Percentiles rank a stretch among this genome's conserved stretches.
Evolutionary conservation across 805 yeast genomes (phyloP).

Genomic region (Wickerhamiella galacta): DNA sequence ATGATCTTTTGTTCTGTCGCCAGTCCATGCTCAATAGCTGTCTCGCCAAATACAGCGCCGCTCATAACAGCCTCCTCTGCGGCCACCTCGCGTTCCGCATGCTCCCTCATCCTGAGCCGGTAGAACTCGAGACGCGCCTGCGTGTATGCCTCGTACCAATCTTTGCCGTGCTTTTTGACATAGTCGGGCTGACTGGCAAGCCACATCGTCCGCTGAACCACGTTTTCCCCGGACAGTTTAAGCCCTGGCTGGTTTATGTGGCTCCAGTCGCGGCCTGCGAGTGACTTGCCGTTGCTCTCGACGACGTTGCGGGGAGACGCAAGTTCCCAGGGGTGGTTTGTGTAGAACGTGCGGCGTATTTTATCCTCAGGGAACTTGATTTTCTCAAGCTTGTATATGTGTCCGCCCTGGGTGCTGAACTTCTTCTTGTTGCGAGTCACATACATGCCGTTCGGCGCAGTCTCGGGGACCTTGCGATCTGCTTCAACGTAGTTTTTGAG

Average conservation of each 20-base stretch:
- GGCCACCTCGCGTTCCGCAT: conserved; percentile 51
- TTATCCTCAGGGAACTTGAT: conserved; percentile 59
- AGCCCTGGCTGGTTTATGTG: conserved; percentile 52
- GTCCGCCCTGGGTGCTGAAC: conserved; percentile 19
- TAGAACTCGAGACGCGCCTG: conserved; percentile 80
- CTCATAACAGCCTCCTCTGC: conserved; percentile 74
- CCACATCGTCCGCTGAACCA: conserved; percentile 56
- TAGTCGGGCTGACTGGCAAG: conserved; percentile 26
- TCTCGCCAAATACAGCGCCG: conserved; percentile 56
- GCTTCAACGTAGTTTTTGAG: conserved; percentile 13
- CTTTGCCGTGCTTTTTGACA: conserved; percentile 12
- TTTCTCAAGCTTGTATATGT: conserved; percentile 35
- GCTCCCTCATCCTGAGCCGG: conserved; percentile 67
- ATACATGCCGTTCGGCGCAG: conserved; percentile 19
- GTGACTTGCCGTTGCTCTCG: conserved; percentile 54
- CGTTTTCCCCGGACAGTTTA: conserved; percentile 79
- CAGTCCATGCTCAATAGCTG: conserved; percentile 51
- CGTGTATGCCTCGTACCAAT: conserved; percentile 51
- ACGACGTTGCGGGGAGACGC: conserved; percentile 74
- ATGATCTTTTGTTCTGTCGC: conserved; percentile 54
- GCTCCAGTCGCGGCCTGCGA: conserved; percentile 51
- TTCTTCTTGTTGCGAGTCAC: conserved; percentile 31
- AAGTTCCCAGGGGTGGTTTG: conserved; percentile 96
- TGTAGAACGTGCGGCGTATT: conserved; percentile 63
- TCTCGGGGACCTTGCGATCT: conserved; percentile 1